Conservation (phyloP, 2,329 filamentous ascomycete species). For the Fusarium siculi region DNA sequence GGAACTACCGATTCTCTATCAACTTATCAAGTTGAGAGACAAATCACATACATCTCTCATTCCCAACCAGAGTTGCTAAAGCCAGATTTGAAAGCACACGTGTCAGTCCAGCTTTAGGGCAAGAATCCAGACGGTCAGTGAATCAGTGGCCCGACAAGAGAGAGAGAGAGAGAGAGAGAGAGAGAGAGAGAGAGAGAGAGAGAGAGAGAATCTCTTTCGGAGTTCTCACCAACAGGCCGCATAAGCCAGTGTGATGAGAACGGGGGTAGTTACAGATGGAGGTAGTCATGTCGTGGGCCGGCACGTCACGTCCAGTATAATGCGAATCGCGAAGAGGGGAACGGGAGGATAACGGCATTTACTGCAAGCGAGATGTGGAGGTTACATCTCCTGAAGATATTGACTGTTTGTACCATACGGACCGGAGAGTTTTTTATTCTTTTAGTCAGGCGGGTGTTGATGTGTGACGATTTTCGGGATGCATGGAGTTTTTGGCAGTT, state of each 20-base stretch:
- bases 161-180: background rate
- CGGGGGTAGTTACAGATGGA: conserved; percentile 7
- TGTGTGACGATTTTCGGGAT: conserved; percentile 27
- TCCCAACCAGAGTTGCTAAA: background rate
- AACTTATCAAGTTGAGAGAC: background rate
- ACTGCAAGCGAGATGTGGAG: conserved; percentile 8
- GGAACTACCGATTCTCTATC: background rate
- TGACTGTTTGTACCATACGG: background rate
- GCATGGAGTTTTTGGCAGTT: conserved; percentile 15
- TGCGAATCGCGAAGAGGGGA: conserved; percentile 6
- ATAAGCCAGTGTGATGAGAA: background rate
- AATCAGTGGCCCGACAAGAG: background rate
- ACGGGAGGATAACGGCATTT: conserved; percentile 30
- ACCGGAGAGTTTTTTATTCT: conserved; percentile 18
- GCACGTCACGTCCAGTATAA: conserved; percentile 4
- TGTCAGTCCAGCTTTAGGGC: too few relatives aligned
- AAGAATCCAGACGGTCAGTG: background rate
- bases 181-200: background rate
- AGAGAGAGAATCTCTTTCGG: too few relatives aligned
- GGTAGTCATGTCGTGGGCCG: conserved; percentile 6
- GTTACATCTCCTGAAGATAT: background rate
- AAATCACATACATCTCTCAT: background rate
- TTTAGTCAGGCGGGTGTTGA: conserved; percentile 12
- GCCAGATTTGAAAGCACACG: background rate
- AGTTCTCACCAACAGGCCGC: background rate